phyloP scores from a whole-genome alignment of 148 eudicot genomes.

The Camellia sinensis region DNA sequence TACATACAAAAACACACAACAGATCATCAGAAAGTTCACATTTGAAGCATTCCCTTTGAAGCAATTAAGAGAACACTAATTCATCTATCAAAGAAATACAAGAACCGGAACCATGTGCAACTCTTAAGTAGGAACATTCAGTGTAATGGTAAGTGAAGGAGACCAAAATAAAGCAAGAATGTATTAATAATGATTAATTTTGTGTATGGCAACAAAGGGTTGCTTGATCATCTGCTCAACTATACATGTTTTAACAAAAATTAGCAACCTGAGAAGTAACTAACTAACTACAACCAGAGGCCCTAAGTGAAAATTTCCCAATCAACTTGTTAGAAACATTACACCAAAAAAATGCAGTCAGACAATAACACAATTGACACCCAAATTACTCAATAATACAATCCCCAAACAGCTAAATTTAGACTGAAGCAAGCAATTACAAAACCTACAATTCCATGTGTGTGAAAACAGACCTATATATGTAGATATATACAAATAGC shows the following conservation, averaged over 20 bases:
- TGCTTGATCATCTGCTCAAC: not conserved
- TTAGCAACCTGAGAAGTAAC: not conserved
- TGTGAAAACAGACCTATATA: not conserved
- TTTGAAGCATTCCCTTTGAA: not conserved
- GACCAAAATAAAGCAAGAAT: not conserved
- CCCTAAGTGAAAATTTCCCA: not conserved
- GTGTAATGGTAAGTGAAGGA: too few relatives aligned
- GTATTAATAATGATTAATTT: not conserved
- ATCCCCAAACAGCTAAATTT: slow-evolving; percentile 1
- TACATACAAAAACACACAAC: not conserved
- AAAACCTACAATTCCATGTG: not conserved
- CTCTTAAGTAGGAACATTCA: not conserved
- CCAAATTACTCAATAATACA: not conserved
- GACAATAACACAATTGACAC: not conserved
- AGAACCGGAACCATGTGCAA: not conserved
- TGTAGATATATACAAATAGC: not conserved
- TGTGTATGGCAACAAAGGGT: not conserved
- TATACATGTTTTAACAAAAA: not conserved
- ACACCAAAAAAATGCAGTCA: not conserved
- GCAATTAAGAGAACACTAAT: slow-evolving; percentile 4
- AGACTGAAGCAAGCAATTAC: not conserved
- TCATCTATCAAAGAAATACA: not conserved
- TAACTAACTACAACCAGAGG: not conserved
- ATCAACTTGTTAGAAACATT: too few relatives aligned
- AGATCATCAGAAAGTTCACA: not conserved